Evolutionary conservation across 768 basidiomycete species (phyloP), one percentile per base, ranked within the genome.

Genomic region (Exsudoporus frostii): DNA sequence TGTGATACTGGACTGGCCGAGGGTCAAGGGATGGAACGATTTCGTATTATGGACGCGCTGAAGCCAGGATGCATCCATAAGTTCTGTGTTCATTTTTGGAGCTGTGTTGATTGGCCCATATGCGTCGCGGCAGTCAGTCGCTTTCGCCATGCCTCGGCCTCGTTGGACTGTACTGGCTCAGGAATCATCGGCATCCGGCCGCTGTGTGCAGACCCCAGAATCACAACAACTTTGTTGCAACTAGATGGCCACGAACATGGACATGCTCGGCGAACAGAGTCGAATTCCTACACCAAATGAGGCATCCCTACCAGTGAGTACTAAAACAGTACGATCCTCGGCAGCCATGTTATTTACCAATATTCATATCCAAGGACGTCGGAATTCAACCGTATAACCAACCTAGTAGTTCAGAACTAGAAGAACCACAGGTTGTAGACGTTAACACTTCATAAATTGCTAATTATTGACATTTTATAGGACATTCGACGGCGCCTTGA

Each of bases 21-120:
- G 59, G 60, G 45, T 40, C 32, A 32, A 51, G 55, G 52, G 52
- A 37, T 46, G 24, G 44, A 43, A 32, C 17, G 27, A n/a, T 15
- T 17, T 20, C 27, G 27, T 20, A 38, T 33, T 25, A 27, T 29
- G 17, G 39, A 32, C 19, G 29, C 15, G 19, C 24, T 7, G 50
- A 33, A 51, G 42, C 24, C 22, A 51, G 29, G 17, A 29, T n/a
- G 36, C 6, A 10, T 20, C 24, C 15, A 17, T 17, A 36, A 7
- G 7, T 40, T n/a, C 14, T 5, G 39, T 17, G 13, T 53, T 32
- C 27, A 37, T 37, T 37, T 53, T 11, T 24, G 17, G 36, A 10
- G 33, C 4, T 11, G 34, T 22, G 29, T 30, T 20, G 29, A 15
- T 45, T n/a, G 25, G 25, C 8, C 22, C 37, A 37, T 17, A 36